These are phyloP conservation scores for Globisporangium perplexum DNA, from an alignment of 352 stramenopile genomes.

Conservation along the genomic window DNA sequence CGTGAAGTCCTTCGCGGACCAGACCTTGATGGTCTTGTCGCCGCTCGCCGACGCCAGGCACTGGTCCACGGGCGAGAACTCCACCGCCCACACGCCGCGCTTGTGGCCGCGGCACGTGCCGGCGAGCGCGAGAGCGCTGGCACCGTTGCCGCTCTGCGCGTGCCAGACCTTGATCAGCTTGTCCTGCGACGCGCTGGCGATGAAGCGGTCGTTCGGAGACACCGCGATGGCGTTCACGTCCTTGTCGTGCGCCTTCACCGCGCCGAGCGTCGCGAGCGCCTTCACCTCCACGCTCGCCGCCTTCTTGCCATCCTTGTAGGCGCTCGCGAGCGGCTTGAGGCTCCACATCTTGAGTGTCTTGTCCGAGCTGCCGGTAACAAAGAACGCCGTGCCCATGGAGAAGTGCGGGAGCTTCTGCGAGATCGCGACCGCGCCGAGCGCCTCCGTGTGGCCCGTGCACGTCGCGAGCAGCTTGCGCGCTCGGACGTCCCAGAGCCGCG, in stretches of 20 bases:
- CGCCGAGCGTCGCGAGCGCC: slow-evolving; percentile 49
- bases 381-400: slow-evolving; percentile 85
- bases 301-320: slow-evolving; percentile 43
- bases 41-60: slow-evolving; percentile 93
- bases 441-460: slow-evolving; percentile 92
- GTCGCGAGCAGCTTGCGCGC: slow-evolving; percentile 79
- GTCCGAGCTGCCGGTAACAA: slow-evolving; percentile 95
- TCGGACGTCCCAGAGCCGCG: slow-evolving; percentile 87
- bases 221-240: slow-evolving; percentile 95
- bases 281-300: slow-evolving; percentile 27
- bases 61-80: slow-evolving; percentile 96
- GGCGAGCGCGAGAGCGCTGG: slow-evolving; percentile 78
- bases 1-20: slow-evolving; percentile 93
- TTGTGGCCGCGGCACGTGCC: slow-evolving; percentile 96
- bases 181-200: slow-evolving; percentile 97
- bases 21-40: slow-evolving; percentile 97
- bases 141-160: slow-evolving; percentile 43
- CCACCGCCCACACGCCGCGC: slow-evolving; percentile 95
- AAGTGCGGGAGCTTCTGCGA: slow-evolving; percentile 84
- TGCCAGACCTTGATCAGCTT: slow-evolving; percentile 98
- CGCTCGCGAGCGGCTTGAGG: slow-evolving; percentile 60
- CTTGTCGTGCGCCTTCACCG: slow-evolving; percentile 91
- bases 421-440: slow-evolving; percentile 90
- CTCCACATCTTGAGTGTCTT: slow-evolving; percentile 98
- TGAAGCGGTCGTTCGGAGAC: slow-evolving; percentile 96